Base-by-base conservation (phyloP, 2,329 filamentous ascomycete genomes). In the Drechslerella coelobrocha region DNA sequence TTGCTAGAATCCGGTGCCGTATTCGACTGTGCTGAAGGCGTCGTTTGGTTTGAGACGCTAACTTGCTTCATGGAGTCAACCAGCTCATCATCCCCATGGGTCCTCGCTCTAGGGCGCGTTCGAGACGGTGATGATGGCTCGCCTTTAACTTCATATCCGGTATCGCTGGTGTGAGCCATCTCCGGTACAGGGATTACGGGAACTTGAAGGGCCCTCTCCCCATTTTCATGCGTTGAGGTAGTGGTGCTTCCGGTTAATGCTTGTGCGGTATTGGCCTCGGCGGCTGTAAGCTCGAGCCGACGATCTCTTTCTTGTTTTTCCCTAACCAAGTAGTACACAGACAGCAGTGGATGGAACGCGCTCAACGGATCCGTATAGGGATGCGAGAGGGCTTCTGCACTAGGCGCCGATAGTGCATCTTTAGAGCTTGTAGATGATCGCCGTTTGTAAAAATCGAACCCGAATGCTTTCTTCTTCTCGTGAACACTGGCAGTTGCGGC, bases 401-500 rank as follows among this genome's bases (percentile, higher is more conserved):
- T 97, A n/a, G 90, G 88, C 0, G 88, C 88, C 3, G 84, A 84
- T 73, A 99, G 81, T 2, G 92, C 96, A 77, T 97, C 94, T 74
- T 90, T 86, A 79, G 94, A 97, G 57, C 86, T 91, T 43, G 87
- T 88, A 0, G 93, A 97, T 77, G 92, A 97, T 68, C 92, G 86
- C 74, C 94, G 85, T 80, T 96, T 97, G 81, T 97, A 99, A 77
- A 99, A 97, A 77, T 97, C 93, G 75, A 97, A 97, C 3, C 85
- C 86, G 73, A 97, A 93, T 8, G 91, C 90, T 61, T 93, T 89
- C 81, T 92, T 95, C 79, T 96, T 92, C 80, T 87, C 91, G 76
- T 84, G 86, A 19, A 63, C 69, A 48, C 74, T 74, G 23, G 74
- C 74, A 26, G 73, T 63, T 31, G 74, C 54, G 26, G 73, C 71